These are phyloP conservation scores for Colletotrichum liaoningense DNA, from an alignment of 2,329 filamentous ascomycete species.

Conservation along the genomic window DNA sequence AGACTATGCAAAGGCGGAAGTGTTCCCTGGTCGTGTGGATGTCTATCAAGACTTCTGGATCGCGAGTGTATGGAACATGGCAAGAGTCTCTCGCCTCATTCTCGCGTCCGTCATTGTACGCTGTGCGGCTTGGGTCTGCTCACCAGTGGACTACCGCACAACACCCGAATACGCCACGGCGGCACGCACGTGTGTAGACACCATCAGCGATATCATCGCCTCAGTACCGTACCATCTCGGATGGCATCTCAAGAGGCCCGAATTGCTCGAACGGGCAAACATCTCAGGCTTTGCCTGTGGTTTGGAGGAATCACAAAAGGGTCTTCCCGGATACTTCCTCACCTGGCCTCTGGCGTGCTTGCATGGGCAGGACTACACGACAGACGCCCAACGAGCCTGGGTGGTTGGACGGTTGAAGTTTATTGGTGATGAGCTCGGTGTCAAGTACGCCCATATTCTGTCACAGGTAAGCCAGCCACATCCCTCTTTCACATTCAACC, in stretches of 20 bases:
- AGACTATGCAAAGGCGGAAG: constrained; percentile 64
- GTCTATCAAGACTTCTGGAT: constrained; percentile 70
- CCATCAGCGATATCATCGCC: constrained; percentile 69
- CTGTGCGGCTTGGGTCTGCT: constrained; percentile 70
- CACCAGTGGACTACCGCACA: constrained; percentile 71
- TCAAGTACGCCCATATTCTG: constrained; percentile 68
- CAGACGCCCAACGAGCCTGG: constrained; percentile 69
- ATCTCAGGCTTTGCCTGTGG: constrained; percentile 61
- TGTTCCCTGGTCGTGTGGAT: constrained; percentile 71
- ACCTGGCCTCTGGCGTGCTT: constrained; percentile 69
- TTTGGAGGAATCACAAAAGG: constrained; percentile 62
- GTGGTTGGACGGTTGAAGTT: constrained; percentile 63
- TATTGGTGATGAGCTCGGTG: constrained; percentile 66
- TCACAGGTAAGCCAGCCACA: constrained; percentile 56
- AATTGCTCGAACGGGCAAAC: constrained; percentile 52
- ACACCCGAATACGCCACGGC: constrained; percentile 71
- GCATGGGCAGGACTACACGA: constrained; percentile 67
- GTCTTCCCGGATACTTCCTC: constrained; percentile 68
- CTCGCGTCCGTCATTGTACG: constrained; percentile 67
- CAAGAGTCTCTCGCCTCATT: constrained; percentile 64
- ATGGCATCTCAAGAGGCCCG: constrained; percentile 62
- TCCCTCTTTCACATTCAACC: not conserved
- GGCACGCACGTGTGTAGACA: constrained; percentile 61
- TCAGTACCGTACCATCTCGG: constrained; percentile 72
- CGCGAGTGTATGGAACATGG: constrained; percentile 68